Base-by-base conservation (phyloP, 202 grass and related monocot species). In the Elaeis oleifera region DNA sequence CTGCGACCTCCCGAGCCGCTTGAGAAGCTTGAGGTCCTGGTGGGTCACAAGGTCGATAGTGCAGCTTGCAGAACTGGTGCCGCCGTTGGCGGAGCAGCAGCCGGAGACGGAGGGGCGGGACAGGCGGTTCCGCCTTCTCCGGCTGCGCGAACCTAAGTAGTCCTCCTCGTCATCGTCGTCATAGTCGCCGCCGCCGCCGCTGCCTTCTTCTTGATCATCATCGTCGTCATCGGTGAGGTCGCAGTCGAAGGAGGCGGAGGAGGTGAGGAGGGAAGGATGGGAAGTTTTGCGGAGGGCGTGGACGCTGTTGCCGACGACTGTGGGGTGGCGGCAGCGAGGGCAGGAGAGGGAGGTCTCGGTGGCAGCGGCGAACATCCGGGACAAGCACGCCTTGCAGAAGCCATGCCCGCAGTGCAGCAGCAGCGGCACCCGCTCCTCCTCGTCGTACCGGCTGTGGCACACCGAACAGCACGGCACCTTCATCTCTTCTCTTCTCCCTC, bases 381-480 rank as follows among this genome's bases (percentile, higher is more conserved):
- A 74, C 29, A 99, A 88, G 85, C 94, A 99, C 17, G 75, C 74
- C 74, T 85, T 82, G 82, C 94, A 99, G 88, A 99, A 99, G 67
- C 94, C 94, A 53, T 99, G 94, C 49, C 94, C 94, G 80, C 94
- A 99, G 85, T 89, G 82, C 74, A 99, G 88, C 5, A 99, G 88
- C 44, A 99, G 85, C 54, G 94, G 94, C 15, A 70, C 59, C 49
- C 65, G 85, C 82, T 99, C 94, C 18, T 92, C 88, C 78, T 99
- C 94, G 49, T 99, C 94, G 75, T 99, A 99, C 52, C 86, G 70
- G 11, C 70, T 67, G 72, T 85, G 80, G 77, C 94, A 99, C 50
- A 99, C 74, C 25, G 94, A 92, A 82, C 94, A 99, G 74, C 94
- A 89, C 36, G 94, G 94, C 72, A 86, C 77, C 54, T 82, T 83